Percentiles rank a stretch among this genome's conserved stretches.
phyloP scores from a whole-genome alignment of 345 rosid species.

The Passiflora organensis region DNA sequence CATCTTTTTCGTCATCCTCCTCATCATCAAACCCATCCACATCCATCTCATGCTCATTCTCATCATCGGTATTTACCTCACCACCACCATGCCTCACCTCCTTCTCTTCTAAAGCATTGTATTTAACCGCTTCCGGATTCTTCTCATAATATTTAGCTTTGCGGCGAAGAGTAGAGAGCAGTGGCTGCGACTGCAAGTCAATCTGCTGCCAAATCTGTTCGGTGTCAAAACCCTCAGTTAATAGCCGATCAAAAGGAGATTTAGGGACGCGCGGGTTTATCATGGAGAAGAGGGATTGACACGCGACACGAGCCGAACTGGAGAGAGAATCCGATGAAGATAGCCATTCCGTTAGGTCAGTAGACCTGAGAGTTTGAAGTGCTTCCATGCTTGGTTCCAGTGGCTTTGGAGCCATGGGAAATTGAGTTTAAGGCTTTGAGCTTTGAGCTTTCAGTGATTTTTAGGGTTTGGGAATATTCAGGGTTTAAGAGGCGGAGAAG shows the following conservation, averaged over 20 bases:
- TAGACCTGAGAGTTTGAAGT: constrained; percentile 49
- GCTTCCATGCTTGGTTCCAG: constrained; percentile 42
- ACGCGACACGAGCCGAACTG: constrained; percentile 49
- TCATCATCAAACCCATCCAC: constrained; percentile 1
- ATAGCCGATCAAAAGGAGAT: constrained; percentile 62
- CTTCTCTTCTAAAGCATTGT: not conserved
- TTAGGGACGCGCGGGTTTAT: constrained; percentile 51
- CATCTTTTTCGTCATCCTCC: constrained; percentile 32
- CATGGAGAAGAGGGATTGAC: constrained; percentile 48
- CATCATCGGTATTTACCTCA: not conserved
- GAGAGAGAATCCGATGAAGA: constrained; percentile 52
- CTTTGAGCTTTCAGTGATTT: too few relatives aligned
- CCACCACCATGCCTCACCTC: constrained; percentile 16
- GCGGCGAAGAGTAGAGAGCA: constrained; percentile 47
- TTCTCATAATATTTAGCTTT: constrained; percentile 52
- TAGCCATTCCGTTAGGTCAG: constrained; percentile 68
- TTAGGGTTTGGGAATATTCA: not conserved
- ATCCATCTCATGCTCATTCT: not conserved
- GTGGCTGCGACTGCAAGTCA: constrained; percentile 66
- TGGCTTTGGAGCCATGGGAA: constrained; percentile 28
- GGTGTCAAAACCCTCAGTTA: constrained; percentile 70
- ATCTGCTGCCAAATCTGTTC: constrained; percentile 99
- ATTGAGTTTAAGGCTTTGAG: not conserved
- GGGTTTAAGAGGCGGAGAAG: too few relatives aligned
- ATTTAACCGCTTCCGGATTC: constrained; percentile 45